Evolutionary conservation across 2,329 filamentous ascomycete genomes (phyloP).

Genomic region (Fusarium anguioides): DNA sequence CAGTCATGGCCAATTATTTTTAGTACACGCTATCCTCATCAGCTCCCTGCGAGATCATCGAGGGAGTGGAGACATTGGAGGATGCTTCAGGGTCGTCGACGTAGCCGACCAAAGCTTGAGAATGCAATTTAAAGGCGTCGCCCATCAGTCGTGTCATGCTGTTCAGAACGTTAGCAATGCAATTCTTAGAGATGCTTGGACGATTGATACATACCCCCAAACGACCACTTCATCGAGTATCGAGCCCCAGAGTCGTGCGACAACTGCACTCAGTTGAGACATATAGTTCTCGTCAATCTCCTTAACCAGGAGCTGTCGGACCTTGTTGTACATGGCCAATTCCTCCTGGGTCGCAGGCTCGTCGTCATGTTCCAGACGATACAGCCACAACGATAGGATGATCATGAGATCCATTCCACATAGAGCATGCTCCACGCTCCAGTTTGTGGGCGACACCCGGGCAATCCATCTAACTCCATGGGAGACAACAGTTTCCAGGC

Average conservation of each 20-base stretch:
- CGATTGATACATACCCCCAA: constrained; percentile 83
- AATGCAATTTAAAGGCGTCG: constrained; percentile 96
- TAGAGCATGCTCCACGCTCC: constrained; percentile 97
- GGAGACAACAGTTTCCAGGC: constrained; percentile 93
- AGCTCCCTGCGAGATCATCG: constrained; percentile 77
- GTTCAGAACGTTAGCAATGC: constrained; percentile 38
- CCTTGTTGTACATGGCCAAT: constrained; percentile 89
- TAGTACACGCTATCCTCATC: constrained; percentile 80
- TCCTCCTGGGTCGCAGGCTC: constrained; percentile 89
- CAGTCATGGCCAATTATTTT: constrained; percentile 60
- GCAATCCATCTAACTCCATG: constrained; percentile 98
- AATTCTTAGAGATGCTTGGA: neutral
- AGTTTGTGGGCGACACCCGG: constrained; percentile 97
- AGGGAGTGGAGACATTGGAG: constrained; percentile 75
- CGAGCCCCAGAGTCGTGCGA: constrained; percentile 94
- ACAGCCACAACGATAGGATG: constrained; percentile 96
- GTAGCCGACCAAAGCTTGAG: constrained; percentile 93
- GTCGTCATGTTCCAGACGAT: constrained; percentile 98
- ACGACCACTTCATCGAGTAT: constrained; percentile 99
- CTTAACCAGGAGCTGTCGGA: constrained; percentile 89
- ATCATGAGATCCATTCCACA: constrained; percentile 98
- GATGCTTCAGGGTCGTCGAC: constrained; percentile 83
- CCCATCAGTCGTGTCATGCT: constrained; percentile 96
- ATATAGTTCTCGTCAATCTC: constrained; percentile 86
- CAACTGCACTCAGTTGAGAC: constrained; percentile 90